Conservation (phyloP, 2,329 filamentous ascomycete species). For the Aspergillus tamarii region DNA sequence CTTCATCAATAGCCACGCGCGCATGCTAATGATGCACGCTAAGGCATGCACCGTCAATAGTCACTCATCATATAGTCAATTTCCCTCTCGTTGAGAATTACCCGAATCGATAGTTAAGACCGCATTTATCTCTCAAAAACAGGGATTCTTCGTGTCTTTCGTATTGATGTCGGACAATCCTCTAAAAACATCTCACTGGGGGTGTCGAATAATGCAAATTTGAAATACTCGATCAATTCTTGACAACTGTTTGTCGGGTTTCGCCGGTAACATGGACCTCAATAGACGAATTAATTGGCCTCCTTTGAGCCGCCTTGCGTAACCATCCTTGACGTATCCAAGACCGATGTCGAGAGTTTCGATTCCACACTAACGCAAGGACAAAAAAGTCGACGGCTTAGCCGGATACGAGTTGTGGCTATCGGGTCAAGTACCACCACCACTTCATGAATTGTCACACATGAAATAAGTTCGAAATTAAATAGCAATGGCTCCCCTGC, state of each 20-base stretch:
- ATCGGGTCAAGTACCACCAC: neutral
- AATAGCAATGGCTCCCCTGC: neutral
- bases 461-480: neutral
- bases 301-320: constrained; percentile 19
- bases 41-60: neutral
- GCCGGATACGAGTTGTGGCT: constrained; percentile 20
- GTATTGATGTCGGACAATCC: neutral
- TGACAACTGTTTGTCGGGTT: constrained; percentile 14
- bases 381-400: neutral
- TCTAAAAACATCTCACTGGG: neutral
- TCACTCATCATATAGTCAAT: neutral
- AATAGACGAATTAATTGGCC: constrained; percentile 2
- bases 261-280: constrained; percentile 10
- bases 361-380: constrained; percentile 6
- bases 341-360: neutral
- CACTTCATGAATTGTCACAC: neutral
- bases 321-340: constrained; percentile 14
- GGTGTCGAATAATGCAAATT: neutral
- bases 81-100: neutral
- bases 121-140: neutral
- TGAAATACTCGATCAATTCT: neutral
- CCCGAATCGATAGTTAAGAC: constrained; percentile 5
- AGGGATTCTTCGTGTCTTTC: constrained; percentile 1
- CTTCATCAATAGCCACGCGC: neutral
- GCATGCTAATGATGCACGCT: neutral